Evolutionary conservation across 805 yeast genomes (phyloP).

Genomic region (Ogataea populi-albae): DNA sequence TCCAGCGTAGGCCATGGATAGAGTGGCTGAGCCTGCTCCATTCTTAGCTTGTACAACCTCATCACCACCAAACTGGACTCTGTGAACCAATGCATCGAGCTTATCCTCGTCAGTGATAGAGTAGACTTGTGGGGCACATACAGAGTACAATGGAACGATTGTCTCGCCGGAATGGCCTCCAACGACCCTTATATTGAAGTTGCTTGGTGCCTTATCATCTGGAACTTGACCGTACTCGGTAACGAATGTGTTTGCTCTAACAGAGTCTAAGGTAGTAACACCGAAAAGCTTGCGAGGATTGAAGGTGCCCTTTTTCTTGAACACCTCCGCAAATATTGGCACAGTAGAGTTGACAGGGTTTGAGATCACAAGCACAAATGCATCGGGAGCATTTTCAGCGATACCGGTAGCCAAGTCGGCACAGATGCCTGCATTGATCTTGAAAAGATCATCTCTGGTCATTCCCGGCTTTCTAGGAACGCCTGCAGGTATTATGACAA

Average conservation of each 20-base stretch:
- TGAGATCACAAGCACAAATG: constrained; percentile 53
- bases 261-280: constrained; percentile 58
- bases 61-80: constrained; percentile 88
- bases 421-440: constrained; percentile 55
- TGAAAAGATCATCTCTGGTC: constrained; percentile 62
- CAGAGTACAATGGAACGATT: constrained; percentile 73
- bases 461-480: constrained; percentile 65
- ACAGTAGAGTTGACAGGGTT: constrained; percentile 64
- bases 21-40: constrained; percentile 92
- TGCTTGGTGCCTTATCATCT: constrained; percentile 41
- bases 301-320: constrained; percentile 49
- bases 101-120: constrained; percentile 33
- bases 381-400: constrained; percentile 47
- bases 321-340: constrained; percentile 56
- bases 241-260: constrained; percentile 75
- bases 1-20: constrained; percentile 95
- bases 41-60: constrained; percentile 94
- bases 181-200: constrained; percentile 66
- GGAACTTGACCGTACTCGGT: constrained; percentile 49
- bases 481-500: constrained; percentile 59
- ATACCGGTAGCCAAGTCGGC: constrained; percentile 49
- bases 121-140: constrained; percentile 31
- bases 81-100: constrained; percentile 62
- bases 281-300: constrained; percentile 54
- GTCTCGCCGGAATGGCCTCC: constrained; percentile 97